Percentiles rank a stretch among this genome's conserved stretches.
Conservation (phyloP, 2,329 filamentous ascomycete genomes). For the Colletotrichum sansevieriae region DNA sequence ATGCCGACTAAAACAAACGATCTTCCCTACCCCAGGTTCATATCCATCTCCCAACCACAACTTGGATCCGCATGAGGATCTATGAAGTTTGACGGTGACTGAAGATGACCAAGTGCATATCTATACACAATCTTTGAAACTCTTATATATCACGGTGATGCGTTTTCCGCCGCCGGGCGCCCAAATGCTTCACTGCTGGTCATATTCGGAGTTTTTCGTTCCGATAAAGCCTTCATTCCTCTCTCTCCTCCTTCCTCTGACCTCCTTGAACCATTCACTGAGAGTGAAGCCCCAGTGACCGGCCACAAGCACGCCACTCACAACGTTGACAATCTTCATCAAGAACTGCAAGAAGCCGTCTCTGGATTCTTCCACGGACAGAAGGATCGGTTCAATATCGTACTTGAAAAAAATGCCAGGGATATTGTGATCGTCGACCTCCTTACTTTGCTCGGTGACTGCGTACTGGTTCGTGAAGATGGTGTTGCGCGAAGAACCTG, state of each 20-base stretch:
- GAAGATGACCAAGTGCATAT: slow-evolving; percentile 21
- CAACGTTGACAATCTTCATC: slow-evolving; percentile 88
- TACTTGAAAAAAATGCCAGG: slow-evolving; percentile 99
- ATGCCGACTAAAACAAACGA: slow-evolving; percentile 11
- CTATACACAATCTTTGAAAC: slow-evolving; percentile 36
- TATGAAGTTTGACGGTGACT: too few species aligned
- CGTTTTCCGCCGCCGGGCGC: background rate
- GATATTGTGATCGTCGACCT: slow-evolving; percentile 76
- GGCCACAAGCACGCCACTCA: slow-evolving; percentile 91
- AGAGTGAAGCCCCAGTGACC: slow-evolving; percentile 94
- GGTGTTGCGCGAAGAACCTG: slow-evolving; percentile 61
- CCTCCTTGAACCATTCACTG: slow-evolving; percentile 77
- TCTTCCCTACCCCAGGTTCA: slow-evolving; percentile 24
- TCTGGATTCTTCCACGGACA: slow-evolving; percentile 86
- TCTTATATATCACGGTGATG: slow-evolving; percentile 25
- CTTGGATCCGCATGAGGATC: too few species aligned
- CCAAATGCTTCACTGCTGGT: slow-evolving; percentile 30
- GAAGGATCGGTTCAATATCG: slow-evolving; percentile 94
- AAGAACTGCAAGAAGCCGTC: slow-evolving; percentile 80
- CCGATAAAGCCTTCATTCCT: slow-evolving; percentile 49
- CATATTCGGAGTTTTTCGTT: slow-evolving; percentile 38
- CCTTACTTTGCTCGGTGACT: slow-evolving; percentile 87
- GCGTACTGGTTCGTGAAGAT: slow-evolving; percentile 98
- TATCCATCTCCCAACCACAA: slow-evolving; percentile 14
- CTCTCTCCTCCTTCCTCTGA: slow-evolving; percentile 63